These are phyloP conservation scores for Aureobasidium sp. DNA, from an alignment of 2,329 filamentous ascomycete genomes.

Conservation along the genomic window DNA sequence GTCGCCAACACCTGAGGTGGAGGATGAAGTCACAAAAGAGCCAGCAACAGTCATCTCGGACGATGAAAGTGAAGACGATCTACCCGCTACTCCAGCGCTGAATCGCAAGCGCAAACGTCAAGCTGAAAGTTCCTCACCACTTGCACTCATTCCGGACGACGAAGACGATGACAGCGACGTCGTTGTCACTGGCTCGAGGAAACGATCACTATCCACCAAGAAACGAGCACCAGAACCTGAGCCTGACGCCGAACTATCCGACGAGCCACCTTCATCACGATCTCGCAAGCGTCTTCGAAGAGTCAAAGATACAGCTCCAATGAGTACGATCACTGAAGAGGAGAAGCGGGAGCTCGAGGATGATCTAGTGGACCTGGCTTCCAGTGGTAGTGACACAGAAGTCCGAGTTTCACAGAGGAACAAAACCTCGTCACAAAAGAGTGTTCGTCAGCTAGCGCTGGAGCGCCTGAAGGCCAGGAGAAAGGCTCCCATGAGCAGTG, in stretches of 20 bases:
- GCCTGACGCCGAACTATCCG: not conserved
- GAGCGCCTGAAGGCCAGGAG: conserved; percentile 36
- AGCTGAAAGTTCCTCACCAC: not conserved
- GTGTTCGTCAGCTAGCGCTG: conserved; percentile 32
- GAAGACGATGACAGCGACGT: conserved; percentile 18
- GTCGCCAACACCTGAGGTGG: not conserved
- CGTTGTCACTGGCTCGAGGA: conserved; percentile 19
- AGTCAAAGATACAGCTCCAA: not conserved
- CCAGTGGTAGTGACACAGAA: conserved; percentile 23
- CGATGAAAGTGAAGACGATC: conserved; percentile 23
- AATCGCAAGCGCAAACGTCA: conserved; percentile 13
- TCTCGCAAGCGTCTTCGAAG: conserved; percentile 8
- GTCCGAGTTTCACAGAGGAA: conserved; percentile 17
- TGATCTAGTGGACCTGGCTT: conserved; percentile 35
- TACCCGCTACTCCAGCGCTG: conserved; percentile 11
- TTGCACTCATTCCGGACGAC: conserved; percentile 9
- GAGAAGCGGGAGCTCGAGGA: conserved; percentile 32
- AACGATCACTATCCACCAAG: not conserved
- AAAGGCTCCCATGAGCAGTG: conserved; percentile 22
- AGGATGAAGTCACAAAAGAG: not conserved
- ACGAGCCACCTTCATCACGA: not conserved
- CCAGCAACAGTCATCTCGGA: not conserved
- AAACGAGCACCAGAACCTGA: not conserved
- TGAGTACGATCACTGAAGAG: conserved; percentile 18
- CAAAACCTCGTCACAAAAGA: conserved; percentile 23